Conservation (phyloP, 73 alveolate species). For the Blepharisma japonicum region DNA sequence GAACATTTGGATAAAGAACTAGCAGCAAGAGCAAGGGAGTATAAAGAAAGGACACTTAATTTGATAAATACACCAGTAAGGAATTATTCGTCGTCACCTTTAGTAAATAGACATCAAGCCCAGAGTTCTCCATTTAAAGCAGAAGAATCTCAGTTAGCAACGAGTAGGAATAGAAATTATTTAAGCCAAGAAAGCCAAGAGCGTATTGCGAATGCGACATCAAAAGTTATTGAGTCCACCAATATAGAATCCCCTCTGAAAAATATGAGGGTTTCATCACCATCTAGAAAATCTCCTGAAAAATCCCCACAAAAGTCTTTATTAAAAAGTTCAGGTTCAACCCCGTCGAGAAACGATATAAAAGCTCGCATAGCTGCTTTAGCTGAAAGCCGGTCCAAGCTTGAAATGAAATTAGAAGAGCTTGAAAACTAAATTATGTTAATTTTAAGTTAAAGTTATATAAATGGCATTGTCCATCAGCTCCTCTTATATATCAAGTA, state of each 20-base stretch:
- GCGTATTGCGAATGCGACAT: too few relatives aligned
- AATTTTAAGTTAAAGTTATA: too few relatives aligned
- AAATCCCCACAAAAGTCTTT: too few relatives aligned
- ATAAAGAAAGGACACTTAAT: conserved; percentile 15
- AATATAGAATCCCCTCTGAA: background rate
- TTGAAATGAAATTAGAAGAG: conserved; percentile 10
- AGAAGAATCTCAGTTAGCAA: too few relatives aligned
- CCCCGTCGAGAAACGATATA: background rate
- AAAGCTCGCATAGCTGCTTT: conserved; percentile 6
- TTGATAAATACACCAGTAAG: background rate
- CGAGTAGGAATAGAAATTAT: too few relatives aligned
- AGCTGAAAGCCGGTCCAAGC: background rate
- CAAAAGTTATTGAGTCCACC: too few relatives aligned
- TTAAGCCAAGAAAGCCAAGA: too few relatives aligned
- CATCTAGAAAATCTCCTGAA: conserved; percentile 14
- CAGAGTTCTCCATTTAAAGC: too few relatives aligned
- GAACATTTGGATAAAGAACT: conserved; percentile 23
- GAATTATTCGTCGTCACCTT: background rate
- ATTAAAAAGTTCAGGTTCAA: too few relatives aligned
- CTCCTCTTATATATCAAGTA: too few relatives aligned
- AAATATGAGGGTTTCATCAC: conserved; percentile 25
- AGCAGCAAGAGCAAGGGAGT: conserved; percentile 11
- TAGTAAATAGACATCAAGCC: too few relatives aligned
- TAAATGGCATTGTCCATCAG: too few relatives aligned
- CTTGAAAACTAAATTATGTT: conserved; percentile 1